Conservation (phyloP, 108 stramenopile species). For the Cylindrotheca closterium region DNA sequence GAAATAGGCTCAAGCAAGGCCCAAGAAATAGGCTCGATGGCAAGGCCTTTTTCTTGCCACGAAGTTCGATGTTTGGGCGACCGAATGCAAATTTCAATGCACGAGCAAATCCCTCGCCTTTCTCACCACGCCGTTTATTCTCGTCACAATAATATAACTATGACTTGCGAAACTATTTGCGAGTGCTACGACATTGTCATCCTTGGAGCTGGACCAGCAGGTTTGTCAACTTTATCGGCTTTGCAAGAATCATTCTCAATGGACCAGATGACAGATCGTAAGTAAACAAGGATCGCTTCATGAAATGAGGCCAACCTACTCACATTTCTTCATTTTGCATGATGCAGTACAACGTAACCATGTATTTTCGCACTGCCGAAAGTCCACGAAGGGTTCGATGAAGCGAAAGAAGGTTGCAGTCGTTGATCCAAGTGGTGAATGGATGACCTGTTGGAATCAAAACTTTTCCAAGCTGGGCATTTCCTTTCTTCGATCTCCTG, state of each 20-base stretch:
- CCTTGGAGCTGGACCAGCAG: conserved; percentile 68
- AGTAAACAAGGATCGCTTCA: no score
- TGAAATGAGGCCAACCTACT: no score
- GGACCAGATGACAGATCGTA: no score
- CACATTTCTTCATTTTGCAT: conserved; percentile 1
- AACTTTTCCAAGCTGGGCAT: conserved; percentile 57
- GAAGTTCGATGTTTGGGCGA: no score
- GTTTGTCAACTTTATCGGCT: conserved; percentile 56
- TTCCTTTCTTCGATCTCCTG: conserved; percentile 59
- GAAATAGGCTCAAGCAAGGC: no score
- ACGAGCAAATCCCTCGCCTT: no score
- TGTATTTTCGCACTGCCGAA: not conserved
- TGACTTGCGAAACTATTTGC: no score
- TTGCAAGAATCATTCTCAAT: conserved; percentile 52
- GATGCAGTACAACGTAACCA: not conserved
- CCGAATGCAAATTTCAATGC: no score
- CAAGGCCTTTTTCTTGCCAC: no score
- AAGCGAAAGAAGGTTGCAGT: conserved; percentile 35
- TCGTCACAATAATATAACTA: no score
- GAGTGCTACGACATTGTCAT: conserved; percentile 67
- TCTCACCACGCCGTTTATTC: no score
- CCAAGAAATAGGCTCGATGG: no score
- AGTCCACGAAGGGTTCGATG: not conserved
- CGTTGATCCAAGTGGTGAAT: conserved; percentile 50
- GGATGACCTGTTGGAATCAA: conserved; percentile 50